A percentile compares a stretch with the other conserved stretches of the same genome.
phyloP scores from a whole-genome alignment of 345 rosid genomes.

The Psidium guajava region DNA sequence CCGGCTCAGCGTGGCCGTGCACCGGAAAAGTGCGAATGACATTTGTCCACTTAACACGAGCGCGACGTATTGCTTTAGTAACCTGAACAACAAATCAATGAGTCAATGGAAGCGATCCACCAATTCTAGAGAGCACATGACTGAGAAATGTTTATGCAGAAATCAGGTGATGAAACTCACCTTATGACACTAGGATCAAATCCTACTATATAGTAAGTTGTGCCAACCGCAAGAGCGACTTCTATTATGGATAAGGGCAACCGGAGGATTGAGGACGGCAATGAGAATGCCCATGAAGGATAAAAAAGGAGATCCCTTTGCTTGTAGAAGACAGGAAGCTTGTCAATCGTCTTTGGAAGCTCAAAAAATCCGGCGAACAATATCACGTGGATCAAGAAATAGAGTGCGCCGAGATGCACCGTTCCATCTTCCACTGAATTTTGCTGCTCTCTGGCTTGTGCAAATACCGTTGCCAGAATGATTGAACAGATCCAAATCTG shows the following conservation, averaged over 20 bases:
- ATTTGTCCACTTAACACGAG: constrained; percentile 24
- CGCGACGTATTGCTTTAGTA: constrained; percentile 18
- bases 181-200: constrained; percentile 11
- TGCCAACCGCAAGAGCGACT: not conserved
- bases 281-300: constrained; percentile 6
- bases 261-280: constrained; percentile 6
- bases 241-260: constrained; percentile 8
- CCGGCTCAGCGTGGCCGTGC: constrained; percentile 28
- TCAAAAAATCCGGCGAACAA: not conserved
- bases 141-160: not conserved
- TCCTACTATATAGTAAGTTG: constrained; percentile 10
- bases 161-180: not conserved
- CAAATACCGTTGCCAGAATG: not conserved
- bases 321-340: constrained; percentile 11
- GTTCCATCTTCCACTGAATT: constrained; percentile 2
- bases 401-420: not conserved
- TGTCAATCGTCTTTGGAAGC: constrained; percentile 2
- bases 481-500: constrained; percentile 2
- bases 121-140: not conserved
- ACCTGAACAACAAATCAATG: constrained; percentile 9
- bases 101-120: not conserved
- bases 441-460: not conserved
- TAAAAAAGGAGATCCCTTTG: constrained; percentile 6
- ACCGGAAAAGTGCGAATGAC: constrained; percentile 32
- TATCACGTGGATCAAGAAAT: not conserved